phyloP scores from a whole-genome alignment of 2,329 filamentous ascomycete genomes.

The Nothophaeocryptopus gaeumannii region DNA sequence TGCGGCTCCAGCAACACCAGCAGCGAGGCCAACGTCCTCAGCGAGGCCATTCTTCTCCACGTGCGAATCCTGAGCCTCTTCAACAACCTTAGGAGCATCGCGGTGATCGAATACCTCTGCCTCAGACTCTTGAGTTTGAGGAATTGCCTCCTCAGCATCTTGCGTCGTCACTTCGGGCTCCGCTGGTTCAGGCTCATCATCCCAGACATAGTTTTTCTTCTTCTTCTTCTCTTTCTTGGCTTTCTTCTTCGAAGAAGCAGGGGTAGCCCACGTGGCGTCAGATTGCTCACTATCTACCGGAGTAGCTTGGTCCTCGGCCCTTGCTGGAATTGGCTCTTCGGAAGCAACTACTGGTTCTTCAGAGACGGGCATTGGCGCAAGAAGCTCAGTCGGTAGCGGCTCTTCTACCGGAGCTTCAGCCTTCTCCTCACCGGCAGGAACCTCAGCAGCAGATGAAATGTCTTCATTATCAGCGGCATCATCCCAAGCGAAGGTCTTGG shows the following conservation, averaged over 20 bases:
- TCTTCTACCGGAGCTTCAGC: too few species aligned
- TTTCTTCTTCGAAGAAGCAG: conserved; percentile 15
- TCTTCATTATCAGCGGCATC: neutral
- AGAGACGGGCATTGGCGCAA: neutral
- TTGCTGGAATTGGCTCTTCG: conserved; percentile 8
- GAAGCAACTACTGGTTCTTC: neutral
- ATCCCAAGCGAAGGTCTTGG: conserved; percentile 11
- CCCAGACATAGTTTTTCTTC: conserved; percentile 15
- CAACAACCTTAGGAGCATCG: conserved; percentile 18
- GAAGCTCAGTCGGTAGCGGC: too few species aligned
- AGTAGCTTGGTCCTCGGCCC: conserved; percentile 13
- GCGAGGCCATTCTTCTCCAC: conserved; percentile 7
- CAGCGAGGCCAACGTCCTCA: too few species aligned
- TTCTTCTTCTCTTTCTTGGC: conserved; percentile 33
- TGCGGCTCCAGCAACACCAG: neutral
- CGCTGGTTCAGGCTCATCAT: conserved; percentile 12
- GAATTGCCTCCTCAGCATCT: neutral
- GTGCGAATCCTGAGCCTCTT: conserved; percentile 20
- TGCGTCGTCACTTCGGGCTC: too few species aligned
- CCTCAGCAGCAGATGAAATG: neutral
- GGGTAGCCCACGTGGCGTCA: too few species aligned
- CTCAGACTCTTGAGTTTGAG: neutral
- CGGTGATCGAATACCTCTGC: conserved; percentile 12
- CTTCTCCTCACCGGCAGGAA: neutral
- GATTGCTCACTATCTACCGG: conserved; percentile 9